Evolutionary conservation across 495 filamentous ascomycete genomes (phyloP).

Genomic region (Patellaria atrata): DNA sequence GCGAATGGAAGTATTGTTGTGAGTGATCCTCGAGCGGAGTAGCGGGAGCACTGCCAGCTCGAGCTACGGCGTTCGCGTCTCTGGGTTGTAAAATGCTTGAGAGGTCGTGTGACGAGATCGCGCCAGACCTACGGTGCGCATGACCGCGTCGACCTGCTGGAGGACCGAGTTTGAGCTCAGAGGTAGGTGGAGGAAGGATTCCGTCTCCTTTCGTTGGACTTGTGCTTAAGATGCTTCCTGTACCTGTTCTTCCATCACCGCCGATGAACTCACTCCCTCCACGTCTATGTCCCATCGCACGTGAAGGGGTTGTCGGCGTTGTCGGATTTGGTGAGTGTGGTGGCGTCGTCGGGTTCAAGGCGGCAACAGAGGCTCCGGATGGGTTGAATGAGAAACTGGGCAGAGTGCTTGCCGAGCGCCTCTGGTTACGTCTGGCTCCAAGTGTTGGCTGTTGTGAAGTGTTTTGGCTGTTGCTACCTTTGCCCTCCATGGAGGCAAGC

Average conservation of each 20-base stretch:
- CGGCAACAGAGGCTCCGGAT: conserved; percentile 9
- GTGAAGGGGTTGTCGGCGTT: conserved; percentile 24
- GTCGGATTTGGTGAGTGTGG: conserved; percentile 20
- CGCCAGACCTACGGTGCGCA: conserved; percentile 72
- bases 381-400: conserved; percentile 30
- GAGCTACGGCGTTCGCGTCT: conserved; percentile 30
- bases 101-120: conserved; percentile 73
- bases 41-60: conserved; percentile 49
- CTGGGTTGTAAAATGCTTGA: conserved; percentile 53
- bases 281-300: conserved; percentile 48
- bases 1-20: conserved; percentile 10
- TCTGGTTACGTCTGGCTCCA: too few relatives aligned
- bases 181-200: conserved; percentile 34
- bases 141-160: conserved; percentile 49
- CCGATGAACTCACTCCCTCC: conserved; percentile 70
- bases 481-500: too few relatives aligned
- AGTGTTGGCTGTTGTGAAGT: too few relatives aligned
- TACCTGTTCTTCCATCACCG: conserved; percentile 46
- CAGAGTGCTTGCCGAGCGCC: conserved; percentile 14
- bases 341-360: conserved; percentile 13
- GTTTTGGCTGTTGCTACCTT: too few relatives aligned
- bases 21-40: conserved; percentile 41
- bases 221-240: conserved; percentile 42
- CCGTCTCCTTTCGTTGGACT: conserved; percentile 52
- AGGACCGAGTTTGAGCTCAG: conserved; percentile 32